Percentiles rank a stretch among this genome's conserved stretches.
Conservation (phyloP, 2,329 filamentous ascomycete species). For the Alternaria ethzedia region DNA sequence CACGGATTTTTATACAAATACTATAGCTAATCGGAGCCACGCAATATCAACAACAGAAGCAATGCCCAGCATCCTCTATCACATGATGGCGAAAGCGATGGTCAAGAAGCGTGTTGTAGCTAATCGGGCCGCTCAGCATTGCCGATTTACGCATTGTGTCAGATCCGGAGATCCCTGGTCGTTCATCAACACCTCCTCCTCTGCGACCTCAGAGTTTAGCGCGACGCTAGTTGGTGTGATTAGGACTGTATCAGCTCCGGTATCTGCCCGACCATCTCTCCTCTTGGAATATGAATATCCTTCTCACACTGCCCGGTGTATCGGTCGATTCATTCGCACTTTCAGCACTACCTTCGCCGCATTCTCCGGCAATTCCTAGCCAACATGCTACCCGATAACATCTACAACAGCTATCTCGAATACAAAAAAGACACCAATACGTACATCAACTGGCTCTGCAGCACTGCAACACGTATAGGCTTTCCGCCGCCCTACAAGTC, state of each 20-base stretch:
- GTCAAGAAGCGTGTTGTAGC: not conserved
- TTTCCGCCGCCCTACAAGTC: not conserved
- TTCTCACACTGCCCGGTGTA: too few relatives aligned
- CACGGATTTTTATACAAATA: too few relatives aligned
- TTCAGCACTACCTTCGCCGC: too few relatives aligned
- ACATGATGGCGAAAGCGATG: not conserved
- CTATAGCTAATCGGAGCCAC: not conserved
- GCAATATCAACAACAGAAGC: not conserved
- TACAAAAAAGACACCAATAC: not conserved
- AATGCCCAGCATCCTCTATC: not conserved
- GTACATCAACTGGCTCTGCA: not conserved
- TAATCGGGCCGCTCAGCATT: not conserved
- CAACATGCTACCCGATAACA: not conserved
- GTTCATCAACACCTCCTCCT: not conserved
- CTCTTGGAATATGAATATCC: too few relatives aligned
- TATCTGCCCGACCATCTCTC: not conserved
- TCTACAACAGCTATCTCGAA: not conserved
- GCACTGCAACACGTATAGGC: not conserved
- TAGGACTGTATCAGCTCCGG: not conserved
- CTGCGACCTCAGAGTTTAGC: not conserved
- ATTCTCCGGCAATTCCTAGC: too few relatives aligned
- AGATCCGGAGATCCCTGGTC: not conserved
- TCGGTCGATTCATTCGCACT: too few relatives aligned
- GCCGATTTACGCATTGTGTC: not conserved
- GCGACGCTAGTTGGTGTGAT: not conserved